Evolutionary conservation across 306 rosid genomes (phyloP).

Genomic region (Castanospermum australe): DNA sequence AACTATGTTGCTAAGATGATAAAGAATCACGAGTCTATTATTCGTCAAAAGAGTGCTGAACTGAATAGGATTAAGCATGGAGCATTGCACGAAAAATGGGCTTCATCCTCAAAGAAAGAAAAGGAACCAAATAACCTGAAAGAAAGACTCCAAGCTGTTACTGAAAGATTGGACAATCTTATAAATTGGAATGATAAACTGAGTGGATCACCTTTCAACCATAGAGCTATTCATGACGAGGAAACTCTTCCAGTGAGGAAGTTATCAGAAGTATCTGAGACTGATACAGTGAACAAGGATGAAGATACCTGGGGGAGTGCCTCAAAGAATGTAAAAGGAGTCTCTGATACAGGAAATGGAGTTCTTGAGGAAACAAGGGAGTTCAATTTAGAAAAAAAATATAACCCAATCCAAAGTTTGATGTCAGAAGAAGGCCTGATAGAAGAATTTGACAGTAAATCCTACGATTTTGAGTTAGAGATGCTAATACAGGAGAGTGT

Average conservation of each 20-base stretch:
- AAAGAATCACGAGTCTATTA: conserved; percentile 64
- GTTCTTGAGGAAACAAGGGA: conserved; percentile 22
- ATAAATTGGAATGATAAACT: conserved; percentile 40
- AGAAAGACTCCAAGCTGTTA: conserved; percentile 43
- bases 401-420: conserved; percentile 18
- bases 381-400: conserved; percentile 36
- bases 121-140: conserved; percentile 33
- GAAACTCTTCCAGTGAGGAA: conserved; percentile 15
- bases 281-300: neutral
- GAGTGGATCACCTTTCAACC: conserved; percentile 8
- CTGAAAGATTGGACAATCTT: conserved; percentile 44
- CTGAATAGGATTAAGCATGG: conserved; percentile 39
- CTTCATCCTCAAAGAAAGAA: conserved; percentile 34
- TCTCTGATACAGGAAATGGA: conserved; percentile 19
- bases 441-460: conserved; percentile 20
- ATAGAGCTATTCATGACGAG: neutral
- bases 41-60: conserved; percentile 62
- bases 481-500: conserved; percentile 35
- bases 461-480: conserved; percentile 39
- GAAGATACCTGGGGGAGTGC: conserved; percentile 30
- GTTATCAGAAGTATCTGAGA: neutral
- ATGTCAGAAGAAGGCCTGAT: conserved; percentile 32
- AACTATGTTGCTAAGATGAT: conserved; percentile 65
- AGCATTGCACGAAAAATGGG: conserved; percentile 36
- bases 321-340: conserved; percentile 41